Evolutionary conservation across 208 protist species (phyloP), one percentile per base, ranked within the genome.

Genomic region (Acanthamoeba triangularis): DNA sequence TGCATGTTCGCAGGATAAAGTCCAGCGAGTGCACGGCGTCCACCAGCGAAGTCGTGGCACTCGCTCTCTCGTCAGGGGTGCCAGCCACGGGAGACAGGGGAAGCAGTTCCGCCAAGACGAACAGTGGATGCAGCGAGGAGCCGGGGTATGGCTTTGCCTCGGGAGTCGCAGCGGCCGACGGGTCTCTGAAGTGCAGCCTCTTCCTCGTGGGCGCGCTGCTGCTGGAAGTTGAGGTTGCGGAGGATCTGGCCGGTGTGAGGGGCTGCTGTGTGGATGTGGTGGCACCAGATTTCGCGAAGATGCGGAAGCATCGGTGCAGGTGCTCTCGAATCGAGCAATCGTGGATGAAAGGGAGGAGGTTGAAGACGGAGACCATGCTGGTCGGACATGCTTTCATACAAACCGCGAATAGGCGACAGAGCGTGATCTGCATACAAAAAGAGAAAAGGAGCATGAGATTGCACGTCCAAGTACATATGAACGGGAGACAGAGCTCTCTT

Each of bases 311-410:
- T 5, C 52, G 41, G 6, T 49, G 52, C 28, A 88, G 33, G 49
- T 88, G 80, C 49, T 88, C 80, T 13, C 80, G 80, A 1, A 88
- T 1, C 14, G 80, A 14, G 49, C 80, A 88, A 28, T 88, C 49
- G 80, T 88, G 80, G n/a, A 63, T 63, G 80, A 88, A 88, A 2
- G 80, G 80, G 7, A 88, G 52, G 49, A 88, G 80, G 23, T 63
- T 59, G n/a, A 65, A 65, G 30, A 88, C 49, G 28, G 52, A 37
- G 18, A 7, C 8, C 7, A 63, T 8, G 80, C 49, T 25, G 16
- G 80, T 25, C 16, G 80, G 80, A 25, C 47, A 65, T 30, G 49
- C 80, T 25, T 88, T 88, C 80, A 88, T n/a, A 30, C 80, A 88
- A 2, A 63, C 49, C 5, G 80, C 80, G 13, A 65, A 88, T 10